Base-by-base conservation (phyloP, 1,284 basidiomycete genomes). In the Wallemia hederae region DNA sequence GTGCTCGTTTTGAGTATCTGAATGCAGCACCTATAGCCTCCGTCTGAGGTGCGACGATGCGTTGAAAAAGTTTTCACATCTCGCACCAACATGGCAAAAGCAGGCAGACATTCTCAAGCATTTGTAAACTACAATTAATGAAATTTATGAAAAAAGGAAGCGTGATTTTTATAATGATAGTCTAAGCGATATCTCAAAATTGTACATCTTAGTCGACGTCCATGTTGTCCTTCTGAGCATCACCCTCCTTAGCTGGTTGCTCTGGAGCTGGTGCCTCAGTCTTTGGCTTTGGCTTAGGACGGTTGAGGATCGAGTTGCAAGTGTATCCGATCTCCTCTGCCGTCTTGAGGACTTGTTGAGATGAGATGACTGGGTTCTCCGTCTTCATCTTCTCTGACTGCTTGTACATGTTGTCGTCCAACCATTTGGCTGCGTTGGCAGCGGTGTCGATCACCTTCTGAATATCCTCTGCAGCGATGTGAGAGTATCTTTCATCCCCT, bases 381-480 rank as follows among this genome's bases (percentile, higher is more conserved):
- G 85, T 83, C 80, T 91, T 90, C 69, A 82, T 74, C 64, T 80
- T 76, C 76, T 94, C 90, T 25, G 77, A 75, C 76, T 94, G 90
- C 66, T 82, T 76, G 62, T 80, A 81, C 63, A 80, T 79, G 76
- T 83, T 79, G 75, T 94, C 87, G 67, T 91, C 85, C 64, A 96
- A 78, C 90, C 90, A 94, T 72, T 91, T 84, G 73, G 87, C 83
- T 57, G 83, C 74, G 27, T 80, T 87, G 59, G 85, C 82, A 57
- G 78, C 77, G 70, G 79, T 82, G 74, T 88, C 85, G 63, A 89
- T 77, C 65, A 91, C 79, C 63, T 76, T 69, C 72, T 83, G 79
- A 74, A 85, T 83, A 72, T 91, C 86, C 73, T 84, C 85, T 66
- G 81, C 81, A 63, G 82, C 80, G 66, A 94, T 87, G 75, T 94